A percentile compares a stretch with the other conserved stretches of the same genome.
These are phyloP conservation scores for Lophium mytilinum DNA, from an alignment of 495 filamentous ascomycete genomes.

Conservation along the genomic window DNA sequence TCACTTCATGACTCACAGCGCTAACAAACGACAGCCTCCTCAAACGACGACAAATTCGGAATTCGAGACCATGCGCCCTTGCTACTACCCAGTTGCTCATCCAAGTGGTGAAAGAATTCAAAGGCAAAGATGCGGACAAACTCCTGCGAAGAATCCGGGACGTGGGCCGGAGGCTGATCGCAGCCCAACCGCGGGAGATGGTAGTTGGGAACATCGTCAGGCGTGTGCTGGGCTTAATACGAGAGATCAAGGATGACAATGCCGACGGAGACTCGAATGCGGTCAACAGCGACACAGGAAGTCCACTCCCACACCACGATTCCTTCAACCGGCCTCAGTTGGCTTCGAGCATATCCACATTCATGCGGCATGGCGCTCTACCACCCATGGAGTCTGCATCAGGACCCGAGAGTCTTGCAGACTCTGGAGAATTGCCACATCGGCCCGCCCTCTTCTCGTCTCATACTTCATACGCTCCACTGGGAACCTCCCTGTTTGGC, in stretches of 20 bases:
- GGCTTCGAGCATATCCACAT: conserved; percentile 34
- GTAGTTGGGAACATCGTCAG: conserved; percentile 90
- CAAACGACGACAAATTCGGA: conserved; percentile 80
- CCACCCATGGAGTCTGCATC: conserved; percentile 28
- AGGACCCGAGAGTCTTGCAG: conserved; percentile 14
- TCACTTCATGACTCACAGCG: neutral
- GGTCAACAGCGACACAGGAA: conserved; percentile 38
- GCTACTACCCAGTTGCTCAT: conserved; percentile 83
- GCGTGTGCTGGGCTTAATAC: conserved; percentile 79
- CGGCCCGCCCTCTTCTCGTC: conserved; percentile 49
- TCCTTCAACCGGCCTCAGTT: conserved; percentile 33
- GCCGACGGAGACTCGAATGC: conserved; percentile 56
- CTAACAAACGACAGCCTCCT: conserved; percentile 54
- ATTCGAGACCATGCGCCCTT: conserved; percentile 77
- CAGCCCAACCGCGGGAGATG: conserved; percentile 80
- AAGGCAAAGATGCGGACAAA: conserved; percentile 62
- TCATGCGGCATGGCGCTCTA: conserved; percentile 34
- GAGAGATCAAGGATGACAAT: conserved; percentile 81
- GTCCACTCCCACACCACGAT: conserved; percentile 12
- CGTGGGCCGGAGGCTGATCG: conserved; percentile 63
- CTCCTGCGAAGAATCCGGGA: conserved; percentile 69
- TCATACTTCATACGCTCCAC: conserved; percentile 45
- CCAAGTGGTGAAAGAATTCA: conserved; percentile 66
- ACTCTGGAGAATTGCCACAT: conserved; percentile 21
- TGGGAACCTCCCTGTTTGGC: conserved; percentile 68